These are phyloP conservation scores for Solanum sitiens DNA, from an alignment of 257 asterid genomes.

Conservation along the genomic window DNA sequence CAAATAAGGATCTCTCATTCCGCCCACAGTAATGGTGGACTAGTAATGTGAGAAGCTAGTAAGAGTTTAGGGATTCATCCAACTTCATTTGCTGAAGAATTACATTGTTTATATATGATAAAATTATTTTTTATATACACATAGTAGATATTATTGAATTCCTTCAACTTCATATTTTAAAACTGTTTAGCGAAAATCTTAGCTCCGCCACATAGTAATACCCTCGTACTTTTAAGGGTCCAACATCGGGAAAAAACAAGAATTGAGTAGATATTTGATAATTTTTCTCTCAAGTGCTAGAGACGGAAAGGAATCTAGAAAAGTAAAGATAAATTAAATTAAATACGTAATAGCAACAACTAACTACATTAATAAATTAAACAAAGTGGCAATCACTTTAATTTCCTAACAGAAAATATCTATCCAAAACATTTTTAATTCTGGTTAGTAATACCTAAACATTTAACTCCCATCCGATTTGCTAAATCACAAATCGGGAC, in stretches of 20 bases:
- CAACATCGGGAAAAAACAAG: background rate
- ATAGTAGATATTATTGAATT: background rate
- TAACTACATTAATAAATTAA: background rate
- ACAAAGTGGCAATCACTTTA: background rate
- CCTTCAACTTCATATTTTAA: background rate
- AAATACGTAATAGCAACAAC: background rate
- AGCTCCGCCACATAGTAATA: accelerated
- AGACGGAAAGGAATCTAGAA: background rate
- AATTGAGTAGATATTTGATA: background rate
- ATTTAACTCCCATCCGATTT: background rate
- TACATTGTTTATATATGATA: too few species aligned
- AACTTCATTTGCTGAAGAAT: background rate
- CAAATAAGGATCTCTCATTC: background rate
- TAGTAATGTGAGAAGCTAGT: background rate
- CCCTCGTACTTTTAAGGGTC: background rate
- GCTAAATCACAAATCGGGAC: background rate
- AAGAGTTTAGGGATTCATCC: too few species aligned
- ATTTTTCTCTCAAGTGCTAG: background rate
- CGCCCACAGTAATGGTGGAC: background rate
- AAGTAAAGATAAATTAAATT: background rate
- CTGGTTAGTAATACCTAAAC: background rate
- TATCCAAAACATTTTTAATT: background rate
- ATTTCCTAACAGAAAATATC: background rate
- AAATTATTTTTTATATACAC: too few species aligned
- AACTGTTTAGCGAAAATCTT: too few species aligned